phyloP scores from a whole-genome alignment of 129 eudicot species.

The Pittosporum tobira region DNA sequence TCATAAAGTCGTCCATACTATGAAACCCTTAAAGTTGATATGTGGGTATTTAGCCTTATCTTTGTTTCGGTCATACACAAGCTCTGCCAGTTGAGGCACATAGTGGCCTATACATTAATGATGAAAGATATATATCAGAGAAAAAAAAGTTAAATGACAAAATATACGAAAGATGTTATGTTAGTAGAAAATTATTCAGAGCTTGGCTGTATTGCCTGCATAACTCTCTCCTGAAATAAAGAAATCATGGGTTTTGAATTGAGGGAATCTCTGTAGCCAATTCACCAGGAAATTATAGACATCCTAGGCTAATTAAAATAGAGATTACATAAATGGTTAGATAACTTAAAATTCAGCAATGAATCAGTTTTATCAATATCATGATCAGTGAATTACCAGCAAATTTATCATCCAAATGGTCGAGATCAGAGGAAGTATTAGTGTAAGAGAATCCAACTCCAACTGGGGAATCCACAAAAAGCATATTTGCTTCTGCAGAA shows the following conservation, averaged over 20 bases:
- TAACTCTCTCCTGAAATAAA: slow-evolving; percentile 84
- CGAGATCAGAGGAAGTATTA: slow-evolving; percentile 56
- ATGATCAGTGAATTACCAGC: slow-evolving; percentile 32
- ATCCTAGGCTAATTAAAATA: slow-evolving; percentile 59
- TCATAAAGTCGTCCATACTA: slow-evolving; percentile 27
- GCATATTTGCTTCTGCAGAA: slow-evolving; percentile 67
- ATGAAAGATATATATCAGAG: not conserved
- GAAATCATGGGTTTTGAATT: slow-evolving; percentile 57
- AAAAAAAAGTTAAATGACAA: too few relatives aligned
- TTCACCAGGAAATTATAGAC: slow-evolving; percentile 56
- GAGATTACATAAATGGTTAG: not conserved
- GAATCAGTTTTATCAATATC: not conserved
- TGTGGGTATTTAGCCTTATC: slow-evolving; percentile 17
- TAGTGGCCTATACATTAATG: slow-evolving; percentile 38
- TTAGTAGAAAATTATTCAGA: not conserved
- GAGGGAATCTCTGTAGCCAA: slow-evolving; percentile 68
- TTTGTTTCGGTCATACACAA: slow-evolving; percentile 45
- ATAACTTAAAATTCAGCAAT: not conserved
- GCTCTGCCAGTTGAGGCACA: slow-evolving; percentile 64
- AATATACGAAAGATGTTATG: too few relatives aligned
- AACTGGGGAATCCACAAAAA: slow-evolving; percentile 79
- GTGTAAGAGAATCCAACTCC: slow-evolving; percentile 99
- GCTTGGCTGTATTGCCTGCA: slow-evolving; percentile 42
- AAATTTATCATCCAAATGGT: slow-evolving; percentile 35
- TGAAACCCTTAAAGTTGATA: slow-evolving; percentile 59